These are phyloP conservation scores for Salix suchowensis DNA, from an alignment of 345 rosid species.

Conservation along the genomic window DNA sequence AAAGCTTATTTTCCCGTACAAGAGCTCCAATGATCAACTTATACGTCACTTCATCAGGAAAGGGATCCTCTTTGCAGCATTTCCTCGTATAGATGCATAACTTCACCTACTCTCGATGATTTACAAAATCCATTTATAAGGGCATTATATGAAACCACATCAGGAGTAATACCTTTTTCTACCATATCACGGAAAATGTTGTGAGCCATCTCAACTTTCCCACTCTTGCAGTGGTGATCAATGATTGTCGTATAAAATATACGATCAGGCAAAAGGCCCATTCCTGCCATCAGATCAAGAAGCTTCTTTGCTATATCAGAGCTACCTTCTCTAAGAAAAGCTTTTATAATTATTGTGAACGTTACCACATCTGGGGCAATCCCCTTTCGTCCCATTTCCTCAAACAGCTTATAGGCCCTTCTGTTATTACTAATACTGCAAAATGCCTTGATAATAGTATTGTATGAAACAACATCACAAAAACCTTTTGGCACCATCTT, in stretches of 20 bases:
- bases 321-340: slow-evolving; percentile 60
- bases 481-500: slow-evolving; percentile 69
- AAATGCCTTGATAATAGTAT: slow-evolving; percentile 62
- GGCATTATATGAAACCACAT: slow-evolving; percentile 70
- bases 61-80: slow-evolving; percentile 54
- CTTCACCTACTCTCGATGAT: slow-evolving; percentile 54
- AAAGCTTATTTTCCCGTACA: slow-evolving; percentile 49
- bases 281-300: slow-evolving; percentile 58
- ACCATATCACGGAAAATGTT: slow-evolving; percentile 66
- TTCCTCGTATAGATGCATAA: slow-evolving; percentile 58
- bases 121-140: slow-evolving; percentile 77
- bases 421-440: slow-evolving; percentile 41
- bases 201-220: slow-evolving; percentile 61
- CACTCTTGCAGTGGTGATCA: slow-evolving; percentile 70
- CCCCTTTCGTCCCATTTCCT: slow-evolving; percentile 64
- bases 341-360: slow-evolving; percentile 65
- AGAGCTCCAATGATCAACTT: slow-evolving; percentile 83
- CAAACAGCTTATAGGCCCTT: slow-evolving; percentile 60
- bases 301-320: slow-evolving; percentile 60
- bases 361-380: slow-evolving; percentile 67
- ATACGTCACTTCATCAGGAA: slow-evolving; percentile 79
- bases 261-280: slow-evolving; percentile 59
- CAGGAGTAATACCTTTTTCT: slow-evolving; percentile 64
- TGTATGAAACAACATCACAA: slow-evolving; percentile 73
- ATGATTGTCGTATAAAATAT: slow-evolving; percentile 76